A percentile compares a stretch with the other conserved stretches of the same genome.
These are phyloP conservation scores for Penicillium odoratum DNA, from an alignment of 495 filamentous ascomycete genomes.

Conservation along the genomic window DNA sequence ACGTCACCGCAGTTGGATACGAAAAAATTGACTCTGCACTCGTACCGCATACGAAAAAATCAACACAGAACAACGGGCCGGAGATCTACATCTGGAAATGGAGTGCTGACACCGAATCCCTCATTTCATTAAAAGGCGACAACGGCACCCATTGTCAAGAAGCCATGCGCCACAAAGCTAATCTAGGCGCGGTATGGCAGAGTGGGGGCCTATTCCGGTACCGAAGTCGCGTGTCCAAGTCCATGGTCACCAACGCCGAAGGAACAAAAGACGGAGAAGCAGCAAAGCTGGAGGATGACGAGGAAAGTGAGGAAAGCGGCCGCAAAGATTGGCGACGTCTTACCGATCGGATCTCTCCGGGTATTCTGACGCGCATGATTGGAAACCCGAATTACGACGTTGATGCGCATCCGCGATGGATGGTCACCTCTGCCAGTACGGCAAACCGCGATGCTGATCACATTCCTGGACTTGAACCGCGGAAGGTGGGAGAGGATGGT, in stretches of 20 bases:
- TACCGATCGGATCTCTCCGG: constrained; percentile 41
- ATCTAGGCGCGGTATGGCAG: constrained; percentile 42
- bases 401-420: constrained; percentile 43
- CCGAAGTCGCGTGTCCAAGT: constrained; percentile 38
- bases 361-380: constrained; percentile 40
- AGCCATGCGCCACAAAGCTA: constrained; percentile 44
- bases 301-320: constrained; percentile 33
- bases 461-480: constrained; percentile 49
- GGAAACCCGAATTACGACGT: constrained; percentile 38
- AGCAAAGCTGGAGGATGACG: constrained; percentile 25
- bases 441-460: constrained; percentile 47
- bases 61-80: constrained; percentile 2
- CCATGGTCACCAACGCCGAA: constrained; percentile 18
- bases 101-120: constrained; percentile 35
- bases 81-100: constrained; percentile 51
- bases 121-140: constrained; percentile 25
- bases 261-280: constrained; percentile 5
- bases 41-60: constrained; percentile 9
- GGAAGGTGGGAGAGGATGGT: constrained; percentile 12
- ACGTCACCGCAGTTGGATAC: constrained; percentile 22
- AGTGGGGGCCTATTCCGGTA: constrained; percentile 43
- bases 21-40: constrained; percentile 17
- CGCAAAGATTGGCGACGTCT: constrained; percentile 42
- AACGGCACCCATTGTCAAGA: constrained; percentile 33
- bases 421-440: constrained; percentile 48